These are phyloP conservation scores for Trichophyton schoenleinii DNA, from an alignment of 2,329 filamentous ascomycete species.

Conservation along the genomic window DNA sequence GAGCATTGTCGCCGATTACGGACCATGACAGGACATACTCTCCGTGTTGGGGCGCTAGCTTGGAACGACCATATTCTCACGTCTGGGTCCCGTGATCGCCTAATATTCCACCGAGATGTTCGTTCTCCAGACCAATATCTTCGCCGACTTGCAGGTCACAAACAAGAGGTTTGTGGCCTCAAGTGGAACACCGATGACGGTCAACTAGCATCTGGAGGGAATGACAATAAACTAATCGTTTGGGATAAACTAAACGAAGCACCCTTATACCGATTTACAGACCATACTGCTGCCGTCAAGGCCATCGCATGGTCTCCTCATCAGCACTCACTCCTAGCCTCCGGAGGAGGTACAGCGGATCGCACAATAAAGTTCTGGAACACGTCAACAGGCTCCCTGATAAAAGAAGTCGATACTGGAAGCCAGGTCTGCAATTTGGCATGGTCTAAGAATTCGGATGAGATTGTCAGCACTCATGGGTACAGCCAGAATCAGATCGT, in stretches of 20 bases:
- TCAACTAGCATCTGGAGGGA: conserved; percentile 87
- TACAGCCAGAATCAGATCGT: conserved; percentile 98
- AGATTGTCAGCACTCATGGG: conserved; percentile 92
- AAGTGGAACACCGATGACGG: conserved; percentile 96
- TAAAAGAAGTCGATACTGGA: conserved; percentile 88
- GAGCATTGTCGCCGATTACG: conserved; percentile 71
- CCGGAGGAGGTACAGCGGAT: conserved; percentile 89
- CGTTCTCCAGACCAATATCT: conserved; percentile 84
- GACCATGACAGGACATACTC: conserved; percentile 94
- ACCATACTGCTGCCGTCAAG: conserved; percentile 92
- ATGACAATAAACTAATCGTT: conserved; percentile 97
- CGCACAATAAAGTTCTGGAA: conserved; percentile 97
- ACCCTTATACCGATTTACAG: conserved; percentile 83
- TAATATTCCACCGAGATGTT: conserved; percentile 93
- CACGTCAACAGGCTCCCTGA: conserved; percentile 64
- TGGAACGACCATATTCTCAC: conserved; percentile 98
- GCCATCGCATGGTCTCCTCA: conserved; percentile 97
- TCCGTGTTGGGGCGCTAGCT: conserved; percentile 80
- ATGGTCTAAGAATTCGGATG: conserved; percentile 95
- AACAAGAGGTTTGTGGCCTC: conserved; percentile 92
- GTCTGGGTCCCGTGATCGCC: conserved; percentile 81
- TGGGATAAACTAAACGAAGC: conserved; percentile 95
- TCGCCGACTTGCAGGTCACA: conserved; percentile 78
- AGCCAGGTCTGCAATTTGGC: conserved; percentile 98
- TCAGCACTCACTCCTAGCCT: conserved; percentile 85